phyloP scores from a whole-genome alignment of 305 asterid species.

The Fraxinus sp. region DNA sequence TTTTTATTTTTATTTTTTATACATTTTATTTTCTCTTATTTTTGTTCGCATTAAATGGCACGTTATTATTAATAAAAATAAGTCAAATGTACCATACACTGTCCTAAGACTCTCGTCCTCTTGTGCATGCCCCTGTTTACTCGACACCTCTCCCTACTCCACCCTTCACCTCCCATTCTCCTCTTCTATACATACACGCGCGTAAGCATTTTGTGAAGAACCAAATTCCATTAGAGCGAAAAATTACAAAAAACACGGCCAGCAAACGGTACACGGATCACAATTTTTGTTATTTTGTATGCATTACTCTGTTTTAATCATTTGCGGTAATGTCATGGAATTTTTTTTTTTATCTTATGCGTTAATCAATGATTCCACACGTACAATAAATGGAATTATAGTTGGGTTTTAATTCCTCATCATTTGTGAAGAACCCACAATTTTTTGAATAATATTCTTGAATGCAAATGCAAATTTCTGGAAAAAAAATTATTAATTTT shows the following conservation, averaged over 20 bases:
- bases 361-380: slow-evolving; percentile 10
- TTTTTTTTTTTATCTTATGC: background rate
- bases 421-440: background rate
- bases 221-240: slow-evolving; percentile 14
- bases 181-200: slow-evolving; percentile 9
- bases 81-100: background rate
- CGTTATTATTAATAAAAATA: background rate
- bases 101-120: slow-evolving; percentile 9
- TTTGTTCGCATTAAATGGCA: background rate
- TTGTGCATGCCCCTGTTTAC: slow-evolving; percentile 31
- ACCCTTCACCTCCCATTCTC: background rate
- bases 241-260: slow-evolving; percentile 18
- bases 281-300: slow-evolving; percentile 7
- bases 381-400: slow-evolving; percentile 3
- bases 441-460: background rate
- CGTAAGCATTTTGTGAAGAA: slow-evolving; percentile 14
- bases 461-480: background rate
- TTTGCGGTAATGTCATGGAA: background rate
- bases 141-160: background rate
- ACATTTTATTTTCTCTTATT: background rate
- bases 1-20: too few relatives aligned
- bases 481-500: background rate
- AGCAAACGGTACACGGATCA: slow-evolving; percentile 31
- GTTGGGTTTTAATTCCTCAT: background rate
- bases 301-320: background rate